phyloP scores from a whole-genome alignment of 2,329 filamentous ascomycete genomes.

The Diaporthe sp. region DNA sequence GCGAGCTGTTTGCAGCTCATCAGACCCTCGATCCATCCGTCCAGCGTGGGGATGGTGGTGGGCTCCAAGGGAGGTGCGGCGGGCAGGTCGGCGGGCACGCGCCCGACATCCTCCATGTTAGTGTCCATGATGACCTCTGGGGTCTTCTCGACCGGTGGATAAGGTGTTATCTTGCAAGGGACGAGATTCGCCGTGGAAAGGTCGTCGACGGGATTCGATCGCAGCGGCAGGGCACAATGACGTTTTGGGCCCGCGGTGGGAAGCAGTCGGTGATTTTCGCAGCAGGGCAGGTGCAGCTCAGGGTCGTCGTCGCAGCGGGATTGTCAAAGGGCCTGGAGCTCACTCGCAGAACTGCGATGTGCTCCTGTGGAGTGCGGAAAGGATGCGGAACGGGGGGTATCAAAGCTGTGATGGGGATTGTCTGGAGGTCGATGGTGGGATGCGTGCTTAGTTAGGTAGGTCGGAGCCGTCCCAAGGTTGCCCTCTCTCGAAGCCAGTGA shows the following conservation, averaged over 20 bases:
- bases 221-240: slow-evolving; percentile 39
- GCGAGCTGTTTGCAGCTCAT: slow-evolving; percentile 99
- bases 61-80: slow-evolving; percentile 80
- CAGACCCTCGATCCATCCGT: slow-evolving; percentile 98
- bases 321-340: slow-evolving; percentile 13
- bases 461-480: slow-evolving; percentile 36
- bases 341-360: slow-evolving; percentile 31
- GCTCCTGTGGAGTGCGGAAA: slow-evolving; percentile 28
- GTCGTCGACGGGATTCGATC: slow-evolving; percentile 41
- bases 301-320: slow-evolving; percentile 34
- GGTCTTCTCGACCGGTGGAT: slow-evolving; percentile 18
- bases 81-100: slow-evolving; percentile 84
- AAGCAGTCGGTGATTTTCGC: slow-evolving; percentile 39
- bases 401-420: slow-evolving; percentile 39
- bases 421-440: slow-evolving; percentile 39
- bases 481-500: slow-evolving; percentile 34
- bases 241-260: slow-evolving; percentile 34
- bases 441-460: slow-evolving; percentile 33
- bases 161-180: slow-evolving; percentile 28
- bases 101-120: slow-evolving; percentile 98
- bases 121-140: slow-evolving; percentile 80
- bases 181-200: slow-evolving; percentile 31
- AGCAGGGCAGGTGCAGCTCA: slow-evolving; percentile 30
- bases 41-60: slow-evolving; percentile 90
- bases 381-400: slow-evolving; percentile 39